phyloP scores from a whole-genome alignment of 78 protist species.

The Chrysochromulina tobinii region DNA sequence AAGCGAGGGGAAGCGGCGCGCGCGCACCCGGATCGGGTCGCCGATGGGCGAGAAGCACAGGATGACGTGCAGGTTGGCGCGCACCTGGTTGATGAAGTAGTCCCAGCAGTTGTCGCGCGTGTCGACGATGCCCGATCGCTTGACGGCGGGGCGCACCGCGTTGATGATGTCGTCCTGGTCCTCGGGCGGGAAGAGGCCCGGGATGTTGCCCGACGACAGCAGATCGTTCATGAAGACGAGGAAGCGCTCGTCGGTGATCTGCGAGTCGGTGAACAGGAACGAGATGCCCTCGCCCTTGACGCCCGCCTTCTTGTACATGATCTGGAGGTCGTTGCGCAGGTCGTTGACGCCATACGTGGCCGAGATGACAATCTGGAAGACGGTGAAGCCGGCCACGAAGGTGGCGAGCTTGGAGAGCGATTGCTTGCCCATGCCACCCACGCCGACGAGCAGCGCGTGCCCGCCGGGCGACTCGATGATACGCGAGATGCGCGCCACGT shows the following conservation, averaged over 20 bases:
- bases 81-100: constrained; percentile 49
- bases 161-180: constrained; percentile 44
- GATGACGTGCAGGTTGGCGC: constrained; percentile 34
- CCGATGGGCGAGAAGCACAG: constrained; percentile 63
- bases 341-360: constrained; percentile 44
- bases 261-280: constrained; percentile 67
- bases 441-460: constrained; percentile 81
- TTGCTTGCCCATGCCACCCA: constrained; percentile 79
- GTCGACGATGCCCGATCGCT: constrained; percentile 57
- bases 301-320: constrained; percentile 47
- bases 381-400: constrained; percentile 49
- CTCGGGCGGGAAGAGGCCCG: constrained; percentile 66
- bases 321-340: constrained; percentile 43
- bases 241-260: constrained; percentile 58
- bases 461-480: constrained; percentile 67
- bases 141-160: constrained; percentile 45
- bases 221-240: constrained; percentile 68
- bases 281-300: constrained; percentile 32
- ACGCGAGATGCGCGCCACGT: constrained; percentile 71
- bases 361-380: constrained; percentile 51
- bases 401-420: constrained; percentile 63
- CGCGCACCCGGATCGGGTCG: constrained; percentile 30
- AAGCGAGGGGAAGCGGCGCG: constrained; percentile 58
- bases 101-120: constrained; percentile 33
- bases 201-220: constrained; percentile 64